A percentile compares a stretch with the other conserved stretches of the same genome.
Conservation (phyloP, 2,329 filamentous ascomycete species). For the Sporothrix brasiliensis region DNA sequence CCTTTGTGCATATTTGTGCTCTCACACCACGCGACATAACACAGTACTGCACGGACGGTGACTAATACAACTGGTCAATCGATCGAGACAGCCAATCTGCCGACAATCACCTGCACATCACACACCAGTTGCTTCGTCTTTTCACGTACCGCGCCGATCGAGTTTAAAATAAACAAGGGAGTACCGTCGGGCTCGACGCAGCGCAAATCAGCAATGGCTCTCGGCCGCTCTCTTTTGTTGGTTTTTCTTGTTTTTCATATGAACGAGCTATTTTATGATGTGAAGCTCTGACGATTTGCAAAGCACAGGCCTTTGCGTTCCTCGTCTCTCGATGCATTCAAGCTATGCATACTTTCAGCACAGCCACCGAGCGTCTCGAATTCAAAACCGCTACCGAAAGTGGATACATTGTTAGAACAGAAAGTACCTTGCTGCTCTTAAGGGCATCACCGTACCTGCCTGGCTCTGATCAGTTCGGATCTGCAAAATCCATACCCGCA, state of each 20-base stretch:
- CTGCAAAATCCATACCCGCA: neutral
- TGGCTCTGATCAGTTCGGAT: constrained; percentile 1
- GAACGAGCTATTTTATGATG: no score
- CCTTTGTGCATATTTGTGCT: neutral
- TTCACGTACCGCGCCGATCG: constrained; percentile 16
- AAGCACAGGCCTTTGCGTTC: neutral
- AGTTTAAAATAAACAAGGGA: constrained; percentile 21
- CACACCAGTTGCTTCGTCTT: constrained; percentile 25
- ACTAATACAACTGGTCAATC: neutral
- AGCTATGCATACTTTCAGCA: constrained; percentile 5
- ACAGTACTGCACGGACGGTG: neutral
- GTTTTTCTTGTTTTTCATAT: no score
- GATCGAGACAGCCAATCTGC: constrained; percentile 4
- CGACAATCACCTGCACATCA: constrained; percentile 23
- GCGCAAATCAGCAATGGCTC: no score
- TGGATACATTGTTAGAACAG: neutral
- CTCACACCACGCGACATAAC: neutral
- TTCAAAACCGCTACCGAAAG: constrained; percentile 16
- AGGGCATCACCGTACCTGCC: neutral
- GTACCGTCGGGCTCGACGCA: neutral
- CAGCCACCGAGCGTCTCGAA: constrained; percentile 4
- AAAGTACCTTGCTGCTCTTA: neutral
- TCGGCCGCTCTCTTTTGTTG: no score
- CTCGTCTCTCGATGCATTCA: neutral
- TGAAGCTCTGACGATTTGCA: constrained; percentile 13